A percentile compares a stretch with the other conserved stretches of the same genome.
phyloP scores from a whole-genome alignment of 768 basidiomycete genomes.

The Leccinum imitatum region DNA sequence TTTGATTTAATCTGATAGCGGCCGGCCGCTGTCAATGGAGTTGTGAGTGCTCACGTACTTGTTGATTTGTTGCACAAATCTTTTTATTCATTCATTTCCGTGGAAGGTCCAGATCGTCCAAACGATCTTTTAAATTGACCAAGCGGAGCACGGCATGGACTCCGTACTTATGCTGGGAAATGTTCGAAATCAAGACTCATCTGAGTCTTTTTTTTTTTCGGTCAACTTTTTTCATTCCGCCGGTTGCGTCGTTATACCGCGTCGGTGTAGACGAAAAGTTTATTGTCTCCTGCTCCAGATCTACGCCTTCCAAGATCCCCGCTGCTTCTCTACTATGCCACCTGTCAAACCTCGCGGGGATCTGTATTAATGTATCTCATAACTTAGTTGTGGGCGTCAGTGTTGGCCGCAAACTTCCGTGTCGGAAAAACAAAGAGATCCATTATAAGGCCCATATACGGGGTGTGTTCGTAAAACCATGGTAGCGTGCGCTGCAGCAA shows the following conservation, averaged over 20 bases:
- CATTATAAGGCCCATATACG: constrained; percentile 1
- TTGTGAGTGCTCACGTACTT: constrained; percentile 9
- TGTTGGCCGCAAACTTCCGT: constrained; percentile 3
- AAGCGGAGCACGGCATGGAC: constrained; percentile 8
- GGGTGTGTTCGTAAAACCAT: background rate
- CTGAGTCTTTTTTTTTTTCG: background rate
- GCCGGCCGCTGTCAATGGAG: constrained; percentile 18
- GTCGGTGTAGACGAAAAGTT: constrained; percentile 5
- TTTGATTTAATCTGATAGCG: constrained; percentile 8
- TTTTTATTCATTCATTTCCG: background rate
- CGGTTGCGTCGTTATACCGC: background rate
- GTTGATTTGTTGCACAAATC: background rate
- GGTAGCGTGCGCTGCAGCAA: constrained; percentile 9
- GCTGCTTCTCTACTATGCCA: constrained; percentile 2
- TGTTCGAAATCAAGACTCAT: background rate
- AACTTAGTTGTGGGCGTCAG: background rate
- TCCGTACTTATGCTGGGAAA: background rate
- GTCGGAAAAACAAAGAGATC: constrained; percentile 2
- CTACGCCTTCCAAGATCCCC: constrained; percentile 22
- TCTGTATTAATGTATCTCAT: constrained; percentile 3
- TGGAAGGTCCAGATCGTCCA: constrained; percentile 9
- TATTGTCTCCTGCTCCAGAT: constrained; percentile 15
- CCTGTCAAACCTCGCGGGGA: background rate
- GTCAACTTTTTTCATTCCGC: background rate
- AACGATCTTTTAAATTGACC: constrained; percentile 17